Evolutionary conservation across 1,139 yeast species (phyloP), one percentile per base, ranked within the genome.

Genomic region (Tardiomyces blankii): DNA sequence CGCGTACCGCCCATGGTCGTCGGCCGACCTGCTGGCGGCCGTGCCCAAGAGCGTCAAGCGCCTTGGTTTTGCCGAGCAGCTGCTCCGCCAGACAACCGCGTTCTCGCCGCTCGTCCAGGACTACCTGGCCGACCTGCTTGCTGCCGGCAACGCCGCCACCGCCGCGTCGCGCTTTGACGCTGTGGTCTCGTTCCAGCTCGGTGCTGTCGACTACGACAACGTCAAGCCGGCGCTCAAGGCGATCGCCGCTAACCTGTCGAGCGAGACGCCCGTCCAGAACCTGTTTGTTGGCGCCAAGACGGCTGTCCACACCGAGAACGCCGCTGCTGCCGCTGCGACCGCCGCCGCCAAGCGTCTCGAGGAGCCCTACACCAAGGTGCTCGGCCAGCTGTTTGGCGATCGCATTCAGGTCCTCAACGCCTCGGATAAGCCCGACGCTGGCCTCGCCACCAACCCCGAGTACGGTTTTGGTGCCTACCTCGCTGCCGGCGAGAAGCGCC

Each of bases 381-480:
- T 89, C 55, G 66, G 73, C 42, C 95, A 88, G 64, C 70, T 85
- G 13, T 81, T 80, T 59, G 52, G 60, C 21, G 60, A 67, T 18
- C 70, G 73, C 45, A 69, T 86, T 53, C 70, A 74, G 45, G 65
- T 88, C 41, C 72, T 84, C 61, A 84, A 86, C 63, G 71, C 72
- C 46, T 67, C 70, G 46, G 75, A 75, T 23, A 63, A 67, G 45
- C 67, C 71, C 40, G 62, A 66, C 35, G 64, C 70, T 39, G 69
- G 69, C 33, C 46, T 59, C 28, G 61, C 64, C 18, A 68, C 79
- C 40, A 55, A 60, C 9, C 97, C 97, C 11, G 96, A 88, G 64
- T 88, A 70, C 60, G 96, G 96, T 2, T 86, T 75, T 54, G 98
- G 98, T 64, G 69, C 78, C 35, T 87, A 72, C 59, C 66, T 88